These are phyloP conservation scores for Aureobasidium subglaciale DNA, from an alignment of 2,329 filamentous ascomycete genomes.

Conservation along the genomic window DNA sequence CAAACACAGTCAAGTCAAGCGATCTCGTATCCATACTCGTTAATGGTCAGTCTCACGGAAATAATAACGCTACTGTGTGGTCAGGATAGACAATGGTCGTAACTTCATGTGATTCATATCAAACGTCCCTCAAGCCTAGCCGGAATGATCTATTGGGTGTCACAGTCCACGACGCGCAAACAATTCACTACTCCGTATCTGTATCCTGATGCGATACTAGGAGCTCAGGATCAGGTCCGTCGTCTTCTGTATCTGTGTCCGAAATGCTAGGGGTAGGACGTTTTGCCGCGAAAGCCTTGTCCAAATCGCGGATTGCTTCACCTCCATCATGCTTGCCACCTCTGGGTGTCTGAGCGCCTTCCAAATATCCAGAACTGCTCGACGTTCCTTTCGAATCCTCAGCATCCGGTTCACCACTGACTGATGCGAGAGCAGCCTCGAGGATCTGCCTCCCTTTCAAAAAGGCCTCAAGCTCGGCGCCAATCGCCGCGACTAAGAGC, in stretches of 20 bases:
- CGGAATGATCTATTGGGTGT: background rate
- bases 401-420: slow-evolving; percentile 26
- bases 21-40: too few relatives aligned
- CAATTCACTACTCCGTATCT: slow-evolving; percentile 22
- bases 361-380: background rate
- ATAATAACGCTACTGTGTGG: too few relatives aligned
- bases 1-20: too few relatives aligned
- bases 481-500: slow-evolving; percentile 65
- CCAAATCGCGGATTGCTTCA: slow-evolving; percentile 24
- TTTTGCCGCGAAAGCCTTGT: slow-evolving; percentile 28
- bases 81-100: too few relatives aligned
- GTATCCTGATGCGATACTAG: slow-evolving; percentile 42
- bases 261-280: slow-evolving; percentile 17
- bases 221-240: slow-evolving; percentile 42
- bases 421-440: slow-evolving; percentile 28
- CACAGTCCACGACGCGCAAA: too few relatives aligned
- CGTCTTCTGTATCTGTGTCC: slow-evolving; percentile 34
- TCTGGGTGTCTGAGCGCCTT: slow-evolving; percentile 2
- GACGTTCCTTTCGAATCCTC: background rate
- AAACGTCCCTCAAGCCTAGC: background rate
- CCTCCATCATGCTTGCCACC: slow-evolving; percentile 19
- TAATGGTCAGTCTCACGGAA: too few relatives aligned
- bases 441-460: slow-evolving; percentile 53
- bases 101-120: background rate
- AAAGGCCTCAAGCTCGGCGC: slow-evolving; percentile 65